Evolutionary conservation across 108 stramenopile species (phyloP), one percentile per base, ranked within the genome.

Genomic region (Nitzschia sp.): DNA sequence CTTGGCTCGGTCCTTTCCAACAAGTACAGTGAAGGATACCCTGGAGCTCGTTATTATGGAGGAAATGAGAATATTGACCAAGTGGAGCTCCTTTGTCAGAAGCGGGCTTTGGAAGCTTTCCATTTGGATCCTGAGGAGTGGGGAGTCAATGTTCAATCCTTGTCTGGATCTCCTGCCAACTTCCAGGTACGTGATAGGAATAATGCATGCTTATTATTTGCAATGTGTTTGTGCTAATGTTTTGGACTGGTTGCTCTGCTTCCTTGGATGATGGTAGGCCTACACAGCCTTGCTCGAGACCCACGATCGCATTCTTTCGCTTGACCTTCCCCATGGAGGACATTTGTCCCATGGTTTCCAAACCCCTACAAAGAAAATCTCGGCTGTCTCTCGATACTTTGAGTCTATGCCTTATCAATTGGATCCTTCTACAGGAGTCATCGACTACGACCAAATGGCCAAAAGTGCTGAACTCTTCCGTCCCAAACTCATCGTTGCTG

Each of bases 381-480:
- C 88, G 41, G 81, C 84, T 48, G 96, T 97, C 38, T 95, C 94
- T 17, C 81, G 90, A 21, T 99, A 95, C 77, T 99, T 98, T 76
- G 98, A 99, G 79, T 92, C 88, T 19, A 95, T 99, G 92, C 98
- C 99, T 5, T 99, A 99, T 89, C 95, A 96, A 29, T 95, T 99
- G 55, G 86, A 99, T 74, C 93, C 95, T 67, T 56, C 79, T 17
- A 99, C 98, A 8, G 99, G 97, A 22, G 63, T 72, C 11, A 98
- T 99, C 63, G 98, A 99, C 77, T 98, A 98, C 80, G 98, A 99
- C 74, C 80, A 85, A 65, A 91, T 98, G 93, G 96, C 95, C 65
- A 84, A 86, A 43, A 95, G 94, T 56, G 99, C 99, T 8, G 83
- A 90, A 54, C 83, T 98, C 10, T 99, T 94, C 86, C 95, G 99